Percentiles rank a stretch among this genome's conserved stretches.
These are phyloP conservation scores for Diutina mesorugosa DNA, from an alignment of 1,139 yeast genomes.

Conservation along the genomic window DNA sequence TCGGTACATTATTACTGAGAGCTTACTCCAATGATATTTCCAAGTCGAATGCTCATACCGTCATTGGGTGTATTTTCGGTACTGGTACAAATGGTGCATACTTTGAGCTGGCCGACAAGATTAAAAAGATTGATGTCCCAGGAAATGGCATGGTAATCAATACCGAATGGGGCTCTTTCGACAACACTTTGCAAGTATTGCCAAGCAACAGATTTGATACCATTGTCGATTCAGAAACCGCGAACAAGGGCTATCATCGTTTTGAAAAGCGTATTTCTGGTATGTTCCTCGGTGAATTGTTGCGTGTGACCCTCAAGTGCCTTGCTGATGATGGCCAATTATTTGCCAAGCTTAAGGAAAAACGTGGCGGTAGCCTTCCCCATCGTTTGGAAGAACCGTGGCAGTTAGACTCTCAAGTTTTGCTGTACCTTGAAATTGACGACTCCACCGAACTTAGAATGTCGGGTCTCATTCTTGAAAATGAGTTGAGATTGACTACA, in stretches of 20 bases:
- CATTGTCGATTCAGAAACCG: slow-evolving; percentile 56
- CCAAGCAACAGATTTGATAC: slow-evolving; percentile 70
- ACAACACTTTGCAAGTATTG: slow-evolving; percentile 56
- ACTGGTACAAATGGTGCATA: slow-evolving; percentile 97
- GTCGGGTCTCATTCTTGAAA: slow-evolving; percentile 52
- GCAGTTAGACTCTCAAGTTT: slow-evolving; percentile 68
- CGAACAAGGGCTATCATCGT: slow-evolving; percentile 77
- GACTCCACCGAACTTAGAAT: slow-evolving; percentile 56
- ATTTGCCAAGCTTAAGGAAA: slow-evolving; percentile 37
- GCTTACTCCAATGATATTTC: slow-evolving; percentile 56
- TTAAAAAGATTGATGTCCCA: slow-evolving; percentile 12
- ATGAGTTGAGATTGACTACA: slow-evolving; percentile 54
- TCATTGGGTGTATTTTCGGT: slow-evolving; percentile 84
- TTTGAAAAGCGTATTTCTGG: slow-evolving; percentile 92
- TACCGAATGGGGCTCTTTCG: slow-evolving; percentile 97
- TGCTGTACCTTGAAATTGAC: slow-evolving; percentile 76
- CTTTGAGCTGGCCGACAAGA: slow-evolving; percentile 56
- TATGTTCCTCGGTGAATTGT: slow-evolving; percentile 84
- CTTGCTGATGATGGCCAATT: slow-evolving; percentile 44
- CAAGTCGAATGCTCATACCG: slow-evolving; percentile 53
- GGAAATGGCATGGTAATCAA: slow-evolving; percentile 72
- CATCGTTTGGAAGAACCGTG: slow-evolving; percentile 64
- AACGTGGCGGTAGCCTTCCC: slow-evolving; percentile 43
- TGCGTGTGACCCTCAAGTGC: slow-evolving; percentile 62
- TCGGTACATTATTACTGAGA: slow-evolving; percentile 81